A percentile compares a stretch with the other conserved stretches of the same genome.
Conservation (phyloP, 441 rosid genomes). For the Gossypium davidsonii region DNA sequence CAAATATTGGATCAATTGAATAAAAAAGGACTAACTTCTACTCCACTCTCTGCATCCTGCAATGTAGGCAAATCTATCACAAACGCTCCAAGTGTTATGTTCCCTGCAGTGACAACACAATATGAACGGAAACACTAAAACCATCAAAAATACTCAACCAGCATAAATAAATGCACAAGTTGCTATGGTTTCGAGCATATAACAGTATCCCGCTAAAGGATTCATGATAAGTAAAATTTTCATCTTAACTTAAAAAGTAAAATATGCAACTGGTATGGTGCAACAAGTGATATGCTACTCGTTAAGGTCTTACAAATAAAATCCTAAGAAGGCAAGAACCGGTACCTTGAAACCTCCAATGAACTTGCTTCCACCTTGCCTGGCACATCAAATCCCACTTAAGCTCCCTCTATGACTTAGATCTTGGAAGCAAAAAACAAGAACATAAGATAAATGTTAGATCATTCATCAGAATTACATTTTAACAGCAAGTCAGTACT, state of each 20-base stretch:
- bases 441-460: neutral
- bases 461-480: neutral
- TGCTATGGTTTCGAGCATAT: neutral
- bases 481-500: neutral
- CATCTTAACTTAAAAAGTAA: neutral
- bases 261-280: neutral
- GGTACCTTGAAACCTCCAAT: neutral
- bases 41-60: constrained; percentile 20
- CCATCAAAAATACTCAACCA: neutral
- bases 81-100: constrained; percentile 7
- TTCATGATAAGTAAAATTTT: neutral
- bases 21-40: constrained; percentile 22
- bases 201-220: neutral
- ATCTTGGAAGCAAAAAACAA: constrained; percentile 11
- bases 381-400: constrained; percentile 3
- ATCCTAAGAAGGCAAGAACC: neutral
- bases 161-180: neutral
- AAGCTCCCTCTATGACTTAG: constrained; percentile 1
- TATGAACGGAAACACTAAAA: neutral
- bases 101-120: constrained; percentile 10
- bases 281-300: neutral
- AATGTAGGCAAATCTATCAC: constrained; percentile 22
- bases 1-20: constrained; percentile 28
- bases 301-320: neutral
- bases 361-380: constrained; percentile 6